Percentiles rank a stretch among this genome's conserved stretches.
Evolutionary conservation across 164 flowering plant species (phyloP).

Genomic region (Nelumbo lutea): DNA sequence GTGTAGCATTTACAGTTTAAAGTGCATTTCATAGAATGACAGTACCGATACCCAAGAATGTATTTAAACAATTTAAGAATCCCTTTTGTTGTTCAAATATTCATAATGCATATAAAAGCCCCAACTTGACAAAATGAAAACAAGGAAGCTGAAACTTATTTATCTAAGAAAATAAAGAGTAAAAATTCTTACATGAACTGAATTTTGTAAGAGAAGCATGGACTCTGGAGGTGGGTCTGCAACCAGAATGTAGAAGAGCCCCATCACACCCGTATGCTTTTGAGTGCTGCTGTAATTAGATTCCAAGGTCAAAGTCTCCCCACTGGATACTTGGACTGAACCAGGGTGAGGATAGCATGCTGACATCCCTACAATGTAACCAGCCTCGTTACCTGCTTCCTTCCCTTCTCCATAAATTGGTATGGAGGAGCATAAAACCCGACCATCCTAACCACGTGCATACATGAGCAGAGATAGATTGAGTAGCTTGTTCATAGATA

Average conservation of each 20-base stretch:
- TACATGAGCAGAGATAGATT: slow-evolving; percentile 5
- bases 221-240: slow-evolving; percentile 37
- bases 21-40: too few species aligned
- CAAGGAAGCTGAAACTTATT: not conserved
- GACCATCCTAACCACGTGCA: slow-evolving; percentile 52
- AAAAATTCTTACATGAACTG: slow-evolving; percentile 23
- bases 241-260: slow-evolving; percentile 71
- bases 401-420: slow-evolving; percentile 70
- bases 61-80: not conserved
- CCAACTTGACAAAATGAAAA: not conserved
- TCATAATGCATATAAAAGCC: not conserved
- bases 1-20: not conserved
- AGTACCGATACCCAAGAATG: not conserved
- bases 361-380: slow-evolving; percentile 87
- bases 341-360: slow-evolving; percentile 81
- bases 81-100: not conserved
- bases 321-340: slow-evolving; percentile 44
- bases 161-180: not conserved
- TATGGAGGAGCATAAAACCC: slow-evolving; percentile 58
- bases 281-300: slow-evolving; percentile 54
- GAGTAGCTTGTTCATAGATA: not conserved
- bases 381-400: slow-evolving; percentile 71
- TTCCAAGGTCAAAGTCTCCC: slow-evolving; percentile 55
- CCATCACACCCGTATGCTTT: slow-evolving; percentile 81
- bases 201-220: not conserved